Evolutionary conservation across 2,329 filamentous ascomycete species (phyloP).

Genomic region (Penicillium sp.): DNA sequence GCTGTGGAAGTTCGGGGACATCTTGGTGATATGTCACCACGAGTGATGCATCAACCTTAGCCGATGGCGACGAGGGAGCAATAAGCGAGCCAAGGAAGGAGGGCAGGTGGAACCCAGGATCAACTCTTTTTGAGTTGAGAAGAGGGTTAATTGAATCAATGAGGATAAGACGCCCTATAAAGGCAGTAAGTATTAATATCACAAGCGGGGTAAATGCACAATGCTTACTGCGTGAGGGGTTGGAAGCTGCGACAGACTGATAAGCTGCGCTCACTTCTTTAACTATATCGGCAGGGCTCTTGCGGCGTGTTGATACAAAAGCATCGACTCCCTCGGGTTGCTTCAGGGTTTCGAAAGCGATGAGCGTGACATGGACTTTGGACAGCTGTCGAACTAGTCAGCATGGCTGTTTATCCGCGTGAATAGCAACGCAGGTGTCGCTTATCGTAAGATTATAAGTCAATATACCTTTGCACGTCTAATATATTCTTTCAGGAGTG

Average conservation of each 20-base stretch:
- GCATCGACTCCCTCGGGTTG: constrained; percentile 65
- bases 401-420: background rate
- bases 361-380: constrained; percentile 69
- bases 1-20: constrained; percentile 57
- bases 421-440: background rate
- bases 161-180: constrained; percentile 68
- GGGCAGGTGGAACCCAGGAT: constrained; percentile 59
- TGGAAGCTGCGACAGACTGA: constrained; percentile 20
- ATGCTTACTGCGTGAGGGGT: constrained; percentile 31
- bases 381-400: constrained; percentile 39
- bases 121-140: constrained; percentile 36
- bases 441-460: background rate
- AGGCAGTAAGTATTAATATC: constrained; percentile 1
- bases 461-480: constrained; percentile 66
- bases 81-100: constrained; percentile 70
- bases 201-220: background rate
- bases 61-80: constrained; percentile 48
- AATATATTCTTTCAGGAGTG: constrained; percentile 71
- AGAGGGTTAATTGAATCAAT: constrained; percentile 78
- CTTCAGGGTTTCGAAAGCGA: constrained; percentile 73
- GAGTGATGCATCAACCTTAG: constrained; percentile 59
- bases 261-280: constrained; percentile 56
- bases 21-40: constrained; percentile 82
- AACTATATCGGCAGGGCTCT: constrained; percentile 56
- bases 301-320: constrained; percentile 65